Evolutionary conservation across 2,329 filamentous ascomycete species (phyloP).

Genomic region (Verticillium longisporum): DNA sequence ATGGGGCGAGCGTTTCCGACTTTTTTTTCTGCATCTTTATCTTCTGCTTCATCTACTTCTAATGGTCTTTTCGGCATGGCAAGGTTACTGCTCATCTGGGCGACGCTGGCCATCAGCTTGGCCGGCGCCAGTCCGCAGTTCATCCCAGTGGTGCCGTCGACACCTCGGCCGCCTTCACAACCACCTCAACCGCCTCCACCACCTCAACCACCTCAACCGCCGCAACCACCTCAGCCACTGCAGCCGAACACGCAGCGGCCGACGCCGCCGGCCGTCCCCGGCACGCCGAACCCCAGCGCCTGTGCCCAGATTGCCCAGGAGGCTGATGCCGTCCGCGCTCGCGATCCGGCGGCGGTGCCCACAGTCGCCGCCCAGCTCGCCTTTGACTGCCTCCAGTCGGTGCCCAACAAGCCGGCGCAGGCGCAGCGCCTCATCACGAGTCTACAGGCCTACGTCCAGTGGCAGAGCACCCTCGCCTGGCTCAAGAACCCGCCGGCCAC

Average conservation of each 20-base stretch:
- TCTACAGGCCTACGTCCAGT: conserved; percentile 34
- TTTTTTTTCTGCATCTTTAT: neutral
- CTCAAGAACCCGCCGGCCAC: conserved; percentile 43
- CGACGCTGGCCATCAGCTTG: neutral
- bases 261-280: too few relatives aligned
- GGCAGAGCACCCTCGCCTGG: conserved; percentile 40
- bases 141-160: neutral
- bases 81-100: neutral
- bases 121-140: neutral
- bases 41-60: neutral
- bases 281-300: conserved; percentile 10
- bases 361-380: conserved; percentile 28
- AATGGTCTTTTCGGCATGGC: neutral
- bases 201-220: too few relatives aligned
- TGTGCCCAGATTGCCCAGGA: conserved; percentile 15
- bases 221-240: too few relatives aligned
- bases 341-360: conserved; percentile 17
- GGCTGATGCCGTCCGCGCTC: conserved; percentile 8
- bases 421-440: conserved; percentile 27
- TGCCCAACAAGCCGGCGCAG: conserved; percentile 27
- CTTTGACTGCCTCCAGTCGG: conserved; percentile 28
- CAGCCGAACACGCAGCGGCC: too few relatives aligned
- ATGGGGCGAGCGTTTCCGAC: neutral
- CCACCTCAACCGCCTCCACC: neutral
- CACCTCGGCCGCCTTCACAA: neutral